Conservation (phyloP, 2,329 filamentous ascomycete species). For the Ascochyta clinopodiicola region DNA sequence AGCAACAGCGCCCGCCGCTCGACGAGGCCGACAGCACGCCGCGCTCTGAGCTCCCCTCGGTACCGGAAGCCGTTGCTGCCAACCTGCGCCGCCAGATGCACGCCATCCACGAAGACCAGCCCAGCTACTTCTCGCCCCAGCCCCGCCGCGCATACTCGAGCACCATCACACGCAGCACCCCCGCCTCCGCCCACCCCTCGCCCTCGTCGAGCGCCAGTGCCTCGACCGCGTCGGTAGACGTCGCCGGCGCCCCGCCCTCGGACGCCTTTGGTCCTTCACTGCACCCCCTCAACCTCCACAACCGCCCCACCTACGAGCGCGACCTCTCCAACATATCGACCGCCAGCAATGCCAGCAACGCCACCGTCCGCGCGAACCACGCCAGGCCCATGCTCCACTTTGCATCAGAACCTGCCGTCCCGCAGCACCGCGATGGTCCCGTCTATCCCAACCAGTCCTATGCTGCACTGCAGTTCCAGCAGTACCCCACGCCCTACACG, state of each 20-base stretch:
- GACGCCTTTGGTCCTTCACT: conserved; percentile 13
- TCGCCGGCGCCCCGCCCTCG: conserved; percentile 9
- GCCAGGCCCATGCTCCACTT: conserved; percentile 29
- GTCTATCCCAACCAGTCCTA: conserved; percentile 59
- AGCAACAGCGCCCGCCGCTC: conserved; percentile 12
- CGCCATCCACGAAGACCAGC: conserved; percentile 33
- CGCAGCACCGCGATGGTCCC: conserved; percentile 42
- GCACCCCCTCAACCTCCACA: conserved; percentile 23
- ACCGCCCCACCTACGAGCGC: conserved; percentile 50
- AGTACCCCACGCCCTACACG: conserved; percentile 47
- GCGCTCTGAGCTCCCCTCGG: conserved; percentile 49
- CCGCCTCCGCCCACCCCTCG: conserved; percentile 40
- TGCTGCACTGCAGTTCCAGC: conserved; percentile 56
- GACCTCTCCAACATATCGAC: conserved; percentile 52
- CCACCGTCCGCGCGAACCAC: conserved; percentile 49
- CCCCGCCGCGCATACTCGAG: conserved; percentile 44
- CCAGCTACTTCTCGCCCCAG: conserved; percentile 49
- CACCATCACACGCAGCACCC: conserved; percentile 38
- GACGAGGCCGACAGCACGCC: conserved; percentile 49
- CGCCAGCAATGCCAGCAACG: conserved; percentile 51
- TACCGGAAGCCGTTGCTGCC: conserved; percentile 32
- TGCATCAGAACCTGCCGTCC: conserved; percentile 23
- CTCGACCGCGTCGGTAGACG: conserved; percentile 33
- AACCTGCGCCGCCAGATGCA: conserved; percentile 27
- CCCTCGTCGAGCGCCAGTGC: conserved; percentile 39